Evolutionary conservation across 192 early-diverging fungal species (phyloP), one percentile per base, ranked within the genome.

Genomic region (Dispira simplex): DNA sequence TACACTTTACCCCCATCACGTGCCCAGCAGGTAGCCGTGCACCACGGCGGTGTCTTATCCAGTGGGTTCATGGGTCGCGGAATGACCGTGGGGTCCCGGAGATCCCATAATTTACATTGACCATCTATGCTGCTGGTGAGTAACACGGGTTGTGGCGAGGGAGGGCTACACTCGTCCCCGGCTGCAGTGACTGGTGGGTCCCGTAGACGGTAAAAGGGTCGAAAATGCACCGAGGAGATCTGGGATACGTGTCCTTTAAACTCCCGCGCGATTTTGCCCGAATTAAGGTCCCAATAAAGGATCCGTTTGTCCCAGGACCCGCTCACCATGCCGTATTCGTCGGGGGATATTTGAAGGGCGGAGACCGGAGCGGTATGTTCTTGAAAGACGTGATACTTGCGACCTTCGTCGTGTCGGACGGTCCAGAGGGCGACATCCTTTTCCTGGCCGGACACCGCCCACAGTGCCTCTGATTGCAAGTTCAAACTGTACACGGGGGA

Each of bases 281-380:
- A 80, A 53, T 98, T 84, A 32, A 97, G 76, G 68, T 94, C 90
- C 95, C 97, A 88, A 26, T 59, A 65, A 27, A 90, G 46, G 20
- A 91, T 75, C 14, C 77, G 76, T 51, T 90, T 83, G 66, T 99
- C 97, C 97, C 97, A 99, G 26, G 94, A 92, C 8, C 95, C 97
- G 68, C 90, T 96, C 55, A 96, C 79, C 53, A 91, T 71, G 0
- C 81, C 80, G 59, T 77, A 77, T 68, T 98, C 91, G 46, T 87
- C 91, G 1, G 90, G 88, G 11, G 85, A 80, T 26, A 93, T 83
- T 49, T 77, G 79, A n/a, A 98, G 67, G 0, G 86, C 81, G 0
- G 95, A 94, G 4, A 98, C 95, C 4, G 91, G 85, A 20, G 77
- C 81, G 13, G 73, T 84, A 64, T 99, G 97, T 55, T 85, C 78